A percentile compares a stretch with the other conserved stretches of the same genome.
phyloP scores from a whole-genome alignment of 805 yeast species.

The Pichia occidentalis region DNA sequence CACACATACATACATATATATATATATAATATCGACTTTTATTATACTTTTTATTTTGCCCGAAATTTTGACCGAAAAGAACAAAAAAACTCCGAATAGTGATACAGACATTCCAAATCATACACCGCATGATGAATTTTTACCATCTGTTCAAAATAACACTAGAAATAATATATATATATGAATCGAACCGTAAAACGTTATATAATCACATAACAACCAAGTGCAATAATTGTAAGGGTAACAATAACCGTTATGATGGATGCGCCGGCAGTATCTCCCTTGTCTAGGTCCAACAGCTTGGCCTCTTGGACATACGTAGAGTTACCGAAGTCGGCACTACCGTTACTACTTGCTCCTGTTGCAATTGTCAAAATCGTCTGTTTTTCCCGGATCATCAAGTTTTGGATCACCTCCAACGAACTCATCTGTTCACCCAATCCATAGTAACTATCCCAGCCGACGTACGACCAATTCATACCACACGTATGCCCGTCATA shows the following conservation, averaged over 20 bases:
- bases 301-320: slow-evolving; percentile 34
- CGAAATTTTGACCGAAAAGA: no score
- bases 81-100: no score
- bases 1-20: no score
- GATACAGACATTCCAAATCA: no score
- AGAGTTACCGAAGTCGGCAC: slow-evolving; percentile 61
- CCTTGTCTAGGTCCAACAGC: slow-evolving; percentile 34
- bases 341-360: slow-evolving; percentile 38
- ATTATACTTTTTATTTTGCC: not conserved
- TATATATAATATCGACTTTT: no score
- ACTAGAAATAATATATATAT: not conserved
- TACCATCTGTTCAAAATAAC: not conserved
- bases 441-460: slow-evolving; percentile 64
- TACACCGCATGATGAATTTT: no score
- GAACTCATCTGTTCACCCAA: slow-evolving; percentile 78
- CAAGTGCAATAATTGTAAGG: slow-evolving; percentile 24
- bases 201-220: slow-evolving; percentile 16
- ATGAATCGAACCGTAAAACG: not conserved
- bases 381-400: slow-evolving; percentile 38
- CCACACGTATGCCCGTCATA: slow-evolving; percentile 74
- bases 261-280: slow-evolving; percentile 64
- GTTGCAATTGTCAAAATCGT: slow-evolving; percentile 42
- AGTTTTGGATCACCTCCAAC: slow-evolving; percentile 51
- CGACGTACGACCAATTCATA: slow-evolving; percentile 49
- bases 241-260: slow-evolving; percentile 56